A percentile compares a stretch with the other conserved stretches of the same genome.
phyloP scores from a whole-genome alignment of 208 protist genomes.

The Leishmania guyanensis region DNA sequence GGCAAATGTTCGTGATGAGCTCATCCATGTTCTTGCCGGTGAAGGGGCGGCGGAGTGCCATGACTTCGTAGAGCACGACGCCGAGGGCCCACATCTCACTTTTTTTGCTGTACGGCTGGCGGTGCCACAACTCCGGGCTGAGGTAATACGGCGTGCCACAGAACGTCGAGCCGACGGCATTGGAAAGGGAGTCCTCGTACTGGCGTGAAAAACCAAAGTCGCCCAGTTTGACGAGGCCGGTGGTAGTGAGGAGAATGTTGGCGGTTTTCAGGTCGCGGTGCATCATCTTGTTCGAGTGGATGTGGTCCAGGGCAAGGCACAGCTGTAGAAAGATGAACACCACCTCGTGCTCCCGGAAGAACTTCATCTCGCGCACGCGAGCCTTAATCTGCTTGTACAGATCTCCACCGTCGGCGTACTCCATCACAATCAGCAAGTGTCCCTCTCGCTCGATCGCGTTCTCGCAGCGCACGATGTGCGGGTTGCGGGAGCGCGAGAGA shows the following conservation, averaged over 20 bases:
- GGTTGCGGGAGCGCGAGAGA: conserved; percentile 89
- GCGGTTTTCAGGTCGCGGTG: conserved; percentile 90
- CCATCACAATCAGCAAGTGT: conserved; percentile 86
- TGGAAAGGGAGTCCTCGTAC: conserved; percentile 87
- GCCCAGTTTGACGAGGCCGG: conserved; percentile 83
- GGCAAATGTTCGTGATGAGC: conserved; percentile 85
- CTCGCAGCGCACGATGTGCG: conserved; percentile 91
- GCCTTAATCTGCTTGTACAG: conserved; percentile 85
- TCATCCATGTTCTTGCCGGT: conserved; percentile 85
- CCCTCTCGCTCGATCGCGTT: conserved; percentile 61
- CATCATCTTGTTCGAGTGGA: conserved; percentile 91
- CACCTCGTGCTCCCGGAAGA: conserved; percentile 88
- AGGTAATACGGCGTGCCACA: conserved; percentile 93
- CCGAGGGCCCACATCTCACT: conserved; percentile 93
- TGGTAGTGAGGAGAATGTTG: conserved; percentile 86
- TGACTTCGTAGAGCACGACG: conserved; percentile 87
- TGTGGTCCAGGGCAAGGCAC: conserved; percentile 82
- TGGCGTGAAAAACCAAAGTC: conserved; percentile 89
- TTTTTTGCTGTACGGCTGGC: conserved; percentile 93
- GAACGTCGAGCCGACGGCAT: conserved; percentile 85
- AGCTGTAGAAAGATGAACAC: conserved; percentile 88
- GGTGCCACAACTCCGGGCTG: conserved; percentile 91
- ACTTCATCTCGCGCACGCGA: conserved; percentile 52
- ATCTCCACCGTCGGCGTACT: conserved; percentile 87
- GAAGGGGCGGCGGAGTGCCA: conserved; percentile 83